Percentiles rank a stretch among this genome's conserved stretches.
Conservation (phyloP, 768 basidiomycete species). For the Suillus bovinus region DNA sequence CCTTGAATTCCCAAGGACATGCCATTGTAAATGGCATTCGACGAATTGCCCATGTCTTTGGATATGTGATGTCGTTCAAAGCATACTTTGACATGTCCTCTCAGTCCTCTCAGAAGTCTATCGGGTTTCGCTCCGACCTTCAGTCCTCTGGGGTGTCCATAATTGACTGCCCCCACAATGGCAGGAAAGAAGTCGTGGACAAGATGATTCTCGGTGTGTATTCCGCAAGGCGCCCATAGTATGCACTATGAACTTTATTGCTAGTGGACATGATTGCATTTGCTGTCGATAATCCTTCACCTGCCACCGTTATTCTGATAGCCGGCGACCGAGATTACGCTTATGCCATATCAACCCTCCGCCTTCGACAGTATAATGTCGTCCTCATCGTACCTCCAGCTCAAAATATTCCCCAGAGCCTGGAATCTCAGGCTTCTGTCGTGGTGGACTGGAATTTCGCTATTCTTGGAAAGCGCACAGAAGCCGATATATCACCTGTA, state of each 20-base stretch:
- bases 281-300: slow-evolving; percentile 59
- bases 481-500: slow-evolving; percentile 16
- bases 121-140: slow-evolving; percentile 39
- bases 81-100: slow-evolving; percentile 53
- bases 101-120: slow-evolving; percentile 33
- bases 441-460: slow-evolving; percentile 51
- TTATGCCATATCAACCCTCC: slow-evolving; percentile 59
- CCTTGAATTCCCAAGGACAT: slow-evolving; percentile 34
- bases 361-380: slow-evolving; percentile 53
- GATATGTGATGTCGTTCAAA: slow-evolving; percentile 49
- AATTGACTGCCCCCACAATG: slow-evolving; percentile 36
- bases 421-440: slow-evolving; percentile 55
- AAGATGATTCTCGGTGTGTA: slow-evolving; percentile 47
- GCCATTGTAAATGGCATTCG: slow-evolving; percentile 45
- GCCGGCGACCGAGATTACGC: slow-evolving; percentile 68
- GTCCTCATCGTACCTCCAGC: slow-evolving; percentile 47
- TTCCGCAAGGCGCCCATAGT: slow-evolving; percentile 1
- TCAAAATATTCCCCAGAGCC: slow-evolving; percentile 40
- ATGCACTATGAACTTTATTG: slow-evolving; percentile 7
- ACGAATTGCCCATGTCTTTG: slow-evolving; percentile 45
- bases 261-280: slow-evolving; percentile 68
- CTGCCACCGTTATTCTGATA: slow-evolving; percentile 60
- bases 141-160: slow-evolving; percentile 47
- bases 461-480: slow-evolving; percentile 35
- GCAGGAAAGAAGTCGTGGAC: slow-evolving; percentile 41